Base-by-base conservation (phyloP, 345 rosid species). In the Firmiana major region DNA sequence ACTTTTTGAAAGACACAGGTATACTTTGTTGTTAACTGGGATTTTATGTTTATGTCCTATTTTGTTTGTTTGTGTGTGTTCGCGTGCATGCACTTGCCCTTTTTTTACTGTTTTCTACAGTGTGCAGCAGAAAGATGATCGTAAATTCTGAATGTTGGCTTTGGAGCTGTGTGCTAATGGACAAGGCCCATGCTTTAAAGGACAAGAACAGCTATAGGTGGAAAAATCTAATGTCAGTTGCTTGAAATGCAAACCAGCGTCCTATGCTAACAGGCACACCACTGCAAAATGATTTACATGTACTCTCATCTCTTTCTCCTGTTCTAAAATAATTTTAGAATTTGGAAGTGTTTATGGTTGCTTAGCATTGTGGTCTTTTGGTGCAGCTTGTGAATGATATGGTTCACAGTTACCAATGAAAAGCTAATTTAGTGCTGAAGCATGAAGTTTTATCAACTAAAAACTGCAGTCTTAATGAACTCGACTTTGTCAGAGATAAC, bases 111-210 rank as follows among this genome's bases (percentile, higher is more conserved):
- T 49, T 63, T 63, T 78, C 80, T 77, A 58, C 90, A 94, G 99
- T 73, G 88, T 80, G 59, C 99, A 97, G 86, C 99, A 97, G 91
- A 94, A 97, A 82, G 97, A 94, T 81, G 99, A 97, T 78, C 92
- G 97, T 22, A 97, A 87, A 86, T 89, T 81, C 81, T 97, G 77
- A 97, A 83, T 89, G 93, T 6, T 97, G 94, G 97, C 88, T 48
- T n/a, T 97, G 99, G 99, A 97, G 97, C 85, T 94, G 98, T 80
- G 93, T 94, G 62, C 85, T 94, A 79, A 97, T 97, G 99, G 99
- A 94, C 80, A 98, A 97, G 84, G 99, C 99, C 22, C 98, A 97
- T 90, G 97, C 98, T 77, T 84, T 92, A 79, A 94, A 94, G 89
- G 99, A 97, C 80, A 92, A 88, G 88, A 92, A 85, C 82, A 94